phyloP scores from a whole-genome alignment of 352 stramenopile genomes.

The Pythium coloratum region DNA sequence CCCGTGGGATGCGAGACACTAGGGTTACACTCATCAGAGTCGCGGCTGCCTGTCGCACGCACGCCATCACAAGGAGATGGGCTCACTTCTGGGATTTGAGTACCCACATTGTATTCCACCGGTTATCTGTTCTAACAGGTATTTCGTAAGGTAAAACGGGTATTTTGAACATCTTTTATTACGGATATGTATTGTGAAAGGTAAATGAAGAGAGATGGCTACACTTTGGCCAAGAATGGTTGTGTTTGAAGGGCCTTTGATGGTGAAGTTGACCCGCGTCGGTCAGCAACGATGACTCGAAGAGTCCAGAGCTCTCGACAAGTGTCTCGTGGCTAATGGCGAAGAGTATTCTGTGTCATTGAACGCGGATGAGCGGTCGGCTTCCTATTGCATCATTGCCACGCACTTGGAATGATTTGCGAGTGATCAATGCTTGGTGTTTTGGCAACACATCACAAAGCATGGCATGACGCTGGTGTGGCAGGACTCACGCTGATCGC shows the following conservation, averaged over 20 bases:
- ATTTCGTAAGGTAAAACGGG: no score
- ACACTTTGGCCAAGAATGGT: not conserved
- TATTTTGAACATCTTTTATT: not conserved
- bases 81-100: not conserved
- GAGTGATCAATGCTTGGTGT: no score
- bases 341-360: not conserved
- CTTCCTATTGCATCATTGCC: not conserved
- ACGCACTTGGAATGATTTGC: no score
- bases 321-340: no score
- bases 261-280: no score
- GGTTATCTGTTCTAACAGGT: not conserved
- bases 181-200: not conserved
- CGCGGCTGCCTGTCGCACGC: not conserved
- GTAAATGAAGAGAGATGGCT: not conserved
- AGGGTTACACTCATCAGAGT: not conserved
- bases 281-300: no score
- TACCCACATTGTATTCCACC: not conserved
- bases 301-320: no score
- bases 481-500: no score
- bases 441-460: no score
- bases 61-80: not conserved
- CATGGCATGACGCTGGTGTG: no score
- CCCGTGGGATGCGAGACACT: not conserved
- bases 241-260: no score
- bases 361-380: not conserved